phyloP scores from a whole-genome alignment of 371 early-diverging fungal species.

The Circinella minor region DNA sequence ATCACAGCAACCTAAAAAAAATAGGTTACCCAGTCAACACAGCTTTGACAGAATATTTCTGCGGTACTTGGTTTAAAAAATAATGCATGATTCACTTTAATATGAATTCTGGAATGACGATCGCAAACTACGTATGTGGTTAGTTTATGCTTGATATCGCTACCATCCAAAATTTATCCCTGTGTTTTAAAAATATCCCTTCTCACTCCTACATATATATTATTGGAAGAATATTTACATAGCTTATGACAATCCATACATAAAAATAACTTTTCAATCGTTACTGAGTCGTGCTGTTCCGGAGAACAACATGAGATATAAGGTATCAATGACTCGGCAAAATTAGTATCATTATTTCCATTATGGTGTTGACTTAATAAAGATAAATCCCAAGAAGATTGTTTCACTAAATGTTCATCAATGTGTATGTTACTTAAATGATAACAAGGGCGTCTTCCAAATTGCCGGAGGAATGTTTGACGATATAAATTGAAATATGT shows the following conservation, averaged over 20 bases:
- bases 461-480: constrained; percentile 5
- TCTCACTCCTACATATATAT: not conserved
- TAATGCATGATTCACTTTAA: constrained; percentile 19
- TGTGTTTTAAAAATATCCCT: too few relatives aligned
- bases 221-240: constrained; percentile 1
- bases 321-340: not conserved
- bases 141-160: too few relatives aligned
- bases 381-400: not conserved
- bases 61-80: constrained; percentile 35
- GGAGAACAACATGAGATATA: constrained; percentile 2
- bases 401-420: not conserved
- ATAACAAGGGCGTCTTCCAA: constrained; percentile 28
- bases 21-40: constrained; percentile 38
- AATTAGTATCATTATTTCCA: not conserved
- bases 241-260: constrained; percentile 22
- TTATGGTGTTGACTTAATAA: not conserved
- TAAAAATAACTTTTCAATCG: constrained; percentile 26
- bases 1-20: not conserved
- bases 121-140: constrained; percentile 31
- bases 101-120: constrained; percentile 35
- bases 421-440: constrained; percentile 15
- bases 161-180: too few relatives aligned
- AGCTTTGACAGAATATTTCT: constrained; percentile 37
- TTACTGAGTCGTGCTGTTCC: not conserved
- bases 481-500: constrained; percentile 25